These are phyloP conservation scores for Ascochyta fabae DNA, from an alignment of 2,329 filamentous ascomycete species.

Conservation along the genomic window DNA sequence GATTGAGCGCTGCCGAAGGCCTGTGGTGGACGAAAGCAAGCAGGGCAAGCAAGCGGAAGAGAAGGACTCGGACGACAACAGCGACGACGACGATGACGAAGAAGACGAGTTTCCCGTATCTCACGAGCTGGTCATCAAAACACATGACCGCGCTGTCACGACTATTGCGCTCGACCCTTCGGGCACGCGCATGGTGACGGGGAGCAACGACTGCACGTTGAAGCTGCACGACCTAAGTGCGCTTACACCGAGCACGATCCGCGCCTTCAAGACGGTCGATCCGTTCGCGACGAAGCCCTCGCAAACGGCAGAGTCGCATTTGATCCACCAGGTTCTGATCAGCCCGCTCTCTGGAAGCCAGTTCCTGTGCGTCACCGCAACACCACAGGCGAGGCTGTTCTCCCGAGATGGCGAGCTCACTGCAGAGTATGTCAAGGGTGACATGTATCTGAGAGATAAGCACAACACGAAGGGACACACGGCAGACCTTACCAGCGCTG, in stretches of 20 bases:
- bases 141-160: constrained; percentile 87
- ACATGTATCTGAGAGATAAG: constrained; percentile 98
- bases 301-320: constrained; percentile 79
- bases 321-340: constrained; percentile 86
- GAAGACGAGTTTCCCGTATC: constrained; percentile 93
- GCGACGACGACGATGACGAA: constrained; percentile 68
- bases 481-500: constrained; percentile 85
- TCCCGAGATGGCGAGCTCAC: constrained; percentile 85
- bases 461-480: constrained; percentile 97
- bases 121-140: constrained; percentile 91
- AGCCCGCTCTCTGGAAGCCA: constrained; percentile 80
- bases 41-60: constrained; percentile 38
- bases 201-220: constrained; percentile 86
- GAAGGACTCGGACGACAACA: constrained; percentile 53
- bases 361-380: constrained; percentile 86
- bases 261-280: constrained; percentile 91
- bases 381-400: constrained; percentile 88
- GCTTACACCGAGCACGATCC: constrained; percentile 92
- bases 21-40: constrained; percentile 50
- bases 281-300: constrained; percentile 78
- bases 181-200: constrained; percentile 85
- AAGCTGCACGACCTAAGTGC: constrained; percentile 95
- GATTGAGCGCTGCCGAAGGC: constrained; percentile 77
- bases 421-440: constrained; percentile 92
- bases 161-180: constrained; percentile 83